Evolutionary conservation across 192 early-diverging fungal genomes (phyloP).

Genomic region (Podila minutissima): DNA sequence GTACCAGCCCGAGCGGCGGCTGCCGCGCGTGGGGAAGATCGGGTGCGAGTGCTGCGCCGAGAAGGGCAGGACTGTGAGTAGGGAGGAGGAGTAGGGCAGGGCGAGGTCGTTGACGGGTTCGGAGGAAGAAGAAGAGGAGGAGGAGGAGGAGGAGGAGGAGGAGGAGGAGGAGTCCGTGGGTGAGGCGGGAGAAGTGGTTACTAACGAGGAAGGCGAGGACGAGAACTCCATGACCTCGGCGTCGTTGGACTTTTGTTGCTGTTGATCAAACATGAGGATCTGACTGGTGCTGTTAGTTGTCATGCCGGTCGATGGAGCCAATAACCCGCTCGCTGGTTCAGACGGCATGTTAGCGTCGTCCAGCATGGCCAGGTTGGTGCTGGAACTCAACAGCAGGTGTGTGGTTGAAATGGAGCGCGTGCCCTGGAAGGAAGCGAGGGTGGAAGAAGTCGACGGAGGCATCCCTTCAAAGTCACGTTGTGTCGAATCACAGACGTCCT

Average conservation of each 20-base stretch:
- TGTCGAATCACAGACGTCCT: slow-evolving; percentile 31
- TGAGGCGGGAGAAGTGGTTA: neutral
- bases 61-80: slow-evolving; percentile 43
- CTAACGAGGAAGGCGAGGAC: neutral
- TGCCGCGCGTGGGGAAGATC: slow-evolving; percentile 44
- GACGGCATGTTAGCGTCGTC: neutral
- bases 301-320: neutral
- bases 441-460: slow-evolving; percentile 18
- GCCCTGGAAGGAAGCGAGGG: slow-evolving; percentile 11
- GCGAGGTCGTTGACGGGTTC: slow-evolving; percentile 17
- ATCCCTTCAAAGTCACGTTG: slow-evolving; percentile 2
- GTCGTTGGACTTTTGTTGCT: neutral
- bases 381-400: slow-evolving; percentile 27
- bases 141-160: neutral
- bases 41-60: slow-evolving; percentile 41
- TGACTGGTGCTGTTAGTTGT: slow-evolving; percentile 38
- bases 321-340: neutral
- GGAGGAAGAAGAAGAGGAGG: neutral
- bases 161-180: neutral
- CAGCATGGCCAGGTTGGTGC: slow-evolving; percentile 39
- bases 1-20: slow-evolving; percentile 44
- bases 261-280: slow-evolving; percentile 34
- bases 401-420: neutral
- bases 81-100: slow-evolving; percentile 35
- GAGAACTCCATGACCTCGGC: neutral